A percentile compares a stretch with the other conserved stretches of the same genome.
phyloP scores from a whole-genome alignment of 108 stramenopile genomes.

The Skeletonema menzelii region DNA sequence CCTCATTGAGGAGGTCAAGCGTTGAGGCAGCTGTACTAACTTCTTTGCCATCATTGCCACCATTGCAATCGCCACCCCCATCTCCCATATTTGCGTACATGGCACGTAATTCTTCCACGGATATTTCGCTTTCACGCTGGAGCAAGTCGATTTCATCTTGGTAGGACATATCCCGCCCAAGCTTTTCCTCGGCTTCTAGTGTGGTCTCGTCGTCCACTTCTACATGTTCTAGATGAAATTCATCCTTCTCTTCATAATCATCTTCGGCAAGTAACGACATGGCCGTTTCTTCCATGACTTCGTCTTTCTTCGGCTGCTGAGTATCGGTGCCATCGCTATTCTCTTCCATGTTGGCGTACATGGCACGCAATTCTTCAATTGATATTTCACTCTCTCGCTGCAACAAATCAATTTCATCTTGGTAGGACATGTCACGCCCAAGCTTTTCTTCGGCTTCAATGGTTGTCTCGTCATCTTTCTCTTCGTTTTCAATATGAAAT shows the following conservation, averaged over 20 bases:
- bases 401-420: constrained; percentile 60
- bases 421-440: constrained; percentile 51
- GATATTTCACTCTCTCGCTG: constrained; percentile 58
- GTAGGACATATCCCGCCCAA: constrained; percentile 53
- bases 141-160: constrained; percentile 61
- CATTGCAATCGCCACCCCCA: neutral
- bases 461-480: constrained; percentile 73
- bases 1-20: constrained; percentile 21
- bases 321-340: constrained; percentile 31
- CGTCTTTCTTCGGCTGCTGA: neutral
- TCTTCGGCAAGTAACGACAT: constrained; percentile 33
- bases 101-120: constrained; percentile 52
- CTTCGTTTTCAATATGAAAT: constrained; percentile 44
- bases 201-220: constrained; percentile 73
- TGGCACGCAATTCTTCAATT: constrained; percentile 51
- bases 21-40: neutral
- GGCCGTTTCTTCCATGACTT: neutral
- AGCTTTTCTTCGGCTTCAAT: constrained; percentile 64
- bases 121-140: constrained; percentile 56
- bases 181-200: constrained; percentile 60
- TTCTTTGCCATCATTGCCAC: neutral
- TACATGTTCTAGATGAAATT: constrained; percentile 46
- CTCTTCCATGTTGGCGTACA: constrained; percentile 48
- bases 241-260: constrained; percentile 50
- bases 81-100: constrained; percentile 50